Evolutionary conservation across 2,329 filamentous ascomycete genomes (phyloP).

Genomic region (Colletotrichum sansevieriae): DNA sequence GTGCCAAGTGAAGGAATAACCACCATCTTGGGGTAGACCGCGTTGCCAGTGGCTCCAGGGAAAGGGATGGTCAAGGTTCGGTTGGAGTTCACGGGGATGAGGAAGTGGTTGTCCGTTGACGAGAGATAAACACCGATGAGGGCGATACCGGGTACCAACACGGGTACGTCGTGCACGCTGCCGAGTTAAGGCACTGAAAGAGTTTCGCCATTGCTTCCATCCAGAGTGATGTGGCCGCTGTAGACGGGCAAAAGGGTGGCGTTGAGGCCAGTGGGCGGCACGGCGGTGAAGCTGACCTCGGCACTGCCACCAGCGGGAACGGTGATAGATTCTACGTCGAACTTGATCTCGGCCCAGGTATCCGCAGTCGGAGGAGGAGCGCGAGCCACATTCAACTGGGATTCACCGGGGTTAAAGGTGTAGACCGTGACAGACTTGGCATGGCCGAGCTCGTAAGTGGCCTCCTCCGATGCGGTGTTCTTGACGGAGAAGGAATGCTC

Average conservation of each 20-base stretch:
- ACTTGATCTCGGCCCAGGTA: constrained; percentile 40
- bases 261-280: constrained; percentile 47
- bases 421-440: constrained; percentile 55
- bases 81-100: constrained; percentile 42
- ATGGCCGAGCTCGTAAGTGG: constrained; percentile 55
- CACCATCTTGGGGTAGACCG: constrained; percentile 24
- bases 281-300: constrained; percentile 47
- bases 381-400: constrained; percentile 19
- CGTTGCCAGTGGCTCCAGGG: constrained; percentile 29
- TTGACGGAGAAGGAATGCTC: constrained; percentile 54
- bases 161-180: constrained; percentile 43
- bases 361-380: constrained; percentile 43
- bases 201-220: constrained; percentile 52
- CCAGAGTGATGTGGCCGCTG: constrained; percentile 58
- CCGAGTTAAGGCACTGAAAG: constrained; percentile 56
- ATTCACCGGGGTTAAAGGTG: constrained; percentile 45
- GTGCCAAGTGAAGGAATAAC: constrained; percentile 41
- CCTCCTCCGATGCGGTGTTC: constrained; percentile 52
- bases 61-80: constrained; percentile 45
- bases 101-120: constrained; percentile 35
- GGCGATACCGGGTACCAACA: constrained; percentile 32
- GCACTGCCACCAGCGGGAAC: constrained; percentile 47
- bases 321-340: constrained; percentile 44
- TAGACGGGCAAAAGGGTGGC: constrained; percentile 55
- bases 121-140: constrained; percentile 40